Percentiles rank a stretch among this genome's conserved stretches.
phyloP scores from a whole-genome alignment of 2,329 filamentous ascomycete species.

The Cercospora zeae-maydis region DNA sequence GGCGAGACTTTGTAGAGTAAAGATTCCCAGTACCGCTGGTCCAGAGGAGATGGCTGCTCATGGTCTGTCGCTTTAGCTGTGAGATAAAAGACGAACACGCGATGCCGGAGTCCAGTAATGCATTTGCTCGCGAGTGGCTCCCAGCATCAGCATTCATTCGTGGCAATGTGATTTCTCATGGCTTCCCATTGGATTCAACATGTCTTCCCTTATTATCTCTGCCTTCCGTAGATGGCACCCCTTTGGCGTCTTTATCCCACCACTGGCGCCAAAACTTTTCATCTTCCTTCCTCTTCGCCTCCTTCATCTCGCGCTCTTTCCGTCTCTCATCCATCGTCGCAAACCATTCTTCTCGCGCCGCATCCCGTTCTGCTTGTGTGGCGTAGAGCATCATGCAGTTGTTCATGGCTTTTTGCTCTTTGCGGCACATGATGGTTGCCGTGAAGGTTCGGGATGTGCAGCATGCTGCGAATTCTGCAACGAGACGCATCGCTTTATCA shows the following conservation, averaged over 20 bases:
- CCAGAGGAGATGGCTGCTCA: background rate
- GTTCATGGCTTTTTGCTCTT: constrained; percentile 83
- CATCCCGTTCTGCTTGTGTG: constrained; percentile 79
- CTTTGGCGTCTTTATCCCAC: constrained; percentile 44
- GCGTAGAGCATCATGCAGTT: constrained; percentile 85
- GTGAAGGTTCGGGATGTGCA: constrained; percentile 81
- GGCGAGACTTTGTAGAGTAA: constrained; percentile 19
- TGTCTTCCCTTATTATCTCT: constrained; percentile 17
- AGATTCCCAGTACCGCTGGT: background rate
- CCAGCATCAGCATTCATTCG: background rate
- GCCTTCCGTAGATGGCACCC: constrained; percentile 19
- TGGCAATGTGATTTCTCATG: background rate
- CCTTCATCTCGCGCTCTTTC: constrained; percentile 59
- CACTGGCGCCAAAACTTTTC: constrained; percentile 50
- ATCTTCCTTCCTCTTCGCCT: constrained; percentile 41
- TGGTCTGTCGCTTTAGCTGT: background rate
- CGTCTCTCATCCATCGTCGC: constrained; percentile 67
- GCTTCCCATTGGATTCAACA: background rate
- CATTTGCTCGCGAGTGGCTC: background rate
- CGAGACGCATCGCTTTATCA: background rate
- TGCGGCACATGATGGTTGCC: constrained; percentile 80
- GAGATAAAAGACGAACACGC: background rate
- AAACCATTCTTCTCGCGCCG: constrained; percentile 92
- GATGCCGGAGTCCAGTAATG: constrained; percentile 4
- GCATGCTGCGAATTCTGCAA: constrained; percentile 82